phyloP scores from a whole-genome alignment of 2,329 filamentous ascomycete genomes.

The Aspergillus fructus region DNA sequence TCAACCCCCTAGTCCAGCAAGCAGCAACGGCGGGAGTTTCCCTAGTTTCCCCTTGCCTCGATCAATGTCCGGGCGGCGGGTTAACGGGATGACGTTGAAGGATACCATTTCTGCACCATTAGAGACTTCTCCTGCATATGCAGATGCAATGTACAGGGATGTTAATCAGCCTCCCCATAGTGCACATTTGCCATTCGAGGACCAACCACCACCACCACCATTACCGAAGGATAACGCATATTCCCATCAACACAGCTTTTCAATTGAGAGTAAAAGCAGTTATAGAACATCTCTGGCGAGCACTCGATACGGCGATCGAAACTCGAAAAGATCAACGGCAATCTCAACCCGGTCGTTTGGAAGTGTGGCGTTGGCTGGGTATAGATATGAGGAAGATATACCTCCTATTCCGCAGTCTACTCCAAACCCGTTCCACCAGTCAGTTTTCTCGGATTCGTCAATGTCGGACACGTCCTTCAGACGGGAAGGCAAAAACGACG shows the following conservation, averaged over 20 bases:
- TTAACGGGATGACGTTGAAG: conserved; percentile 24
- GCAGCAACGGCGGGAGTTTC: conserved; percentile 52
- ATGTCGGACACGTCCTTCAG: conserved; percentile 24
- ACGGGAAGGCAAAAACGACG: conserved; percentile 21
- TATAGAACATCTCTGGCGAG: conserved; percentile 43
- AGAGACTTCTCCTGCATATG: conserved; percentile 18
- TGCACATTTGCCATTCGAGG: conserved; percentile 10
- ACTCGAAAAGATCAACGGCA: conserved; percentile 31
- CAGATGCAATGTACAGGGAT: conserved; percentile 3
- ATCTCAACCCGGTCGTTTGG: conserved; percentile 31
- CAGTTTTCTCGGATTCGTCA: conserved; percentile 25
- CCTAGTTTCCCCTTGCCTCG: conserved; percentile 52
- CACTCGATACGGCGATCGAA: conserved; percentile 33
- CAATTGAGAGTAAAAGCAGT: conserved; percentile 38
- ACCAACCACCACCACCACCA: conserved; percentile 10
- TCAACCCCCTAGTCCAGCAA: conserved; percentile 45
- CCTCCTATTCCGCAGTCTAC: conserved; percentile 34
- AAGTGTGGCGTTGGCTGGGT: conserved; percentile 30
- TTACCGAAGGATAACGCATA: conserved; percentile 10
- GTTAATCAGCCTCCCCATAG: conserved; percentile 6
- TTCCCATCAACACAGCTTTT: conserved; percentile 25
- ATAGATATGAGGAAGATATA: conserved; percentile 31
- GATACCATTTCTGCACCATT: conserved; percentile 22
- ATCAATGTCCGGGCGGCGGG: conserved; percentile 23
- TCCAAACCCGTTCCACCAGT: conserved; percentile 15